Percentiles rank a stretch among this genome's conserved stretches.
phyloP scores from a whole-genome alignment of 257 asterid genomes.

The Nemophila menziesii region DNA sequence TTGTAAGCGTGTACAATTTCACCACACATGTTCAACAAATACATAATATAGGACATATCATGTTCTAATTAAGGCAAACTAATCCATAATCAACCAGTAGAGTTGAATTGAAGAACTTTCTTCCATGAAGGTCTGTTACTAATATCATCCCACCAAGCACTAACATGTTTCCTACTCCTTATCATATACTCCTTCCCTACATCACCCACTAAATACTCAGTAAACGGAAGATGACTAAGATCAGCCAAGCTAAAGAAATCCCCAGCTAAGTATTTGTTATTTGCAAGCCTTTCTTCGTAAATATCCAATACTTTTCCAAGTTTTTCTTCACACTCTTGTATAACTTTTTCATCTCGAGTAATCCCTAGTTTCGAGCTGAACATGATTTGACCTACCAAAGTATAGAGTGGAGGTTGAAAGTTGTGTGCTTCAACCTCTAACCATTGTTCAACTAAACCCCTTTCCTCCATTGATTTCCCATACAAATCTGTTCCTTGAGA shows the following conservation, averaged over 20 bases:
- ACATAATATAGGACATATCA: too few species aligned
- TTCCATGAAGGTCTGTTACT: conserved; percentile 39
- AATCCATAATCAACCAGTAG: too few species aligned
- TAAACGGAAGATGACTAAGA: conserved; percentile 34
- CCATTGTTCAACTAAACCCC: conserved; percentile 36
- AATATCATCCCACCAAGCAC: conserved; percentile 40
- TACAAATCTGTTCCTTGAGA: conserved; percentile 28
- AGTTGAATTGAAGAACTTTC: conserved; percentile 19
- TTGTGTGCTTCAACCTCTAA: conserved; percentile 34
- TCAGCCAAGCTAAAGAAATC: conserved; percentile 40
- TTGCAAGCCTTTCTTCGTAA: conserved; percentile 32
- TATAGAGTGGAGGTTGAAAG: conserved; percentile 31
- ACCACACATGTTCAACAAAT: too few species aligned
- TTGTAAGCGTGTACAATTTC: too few species aligned
- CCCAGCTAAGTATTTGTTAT: conserved; percentile 37
- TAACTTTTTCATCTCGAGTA: conserved; percentile 11
- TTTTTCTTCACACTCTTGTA: conserved; percentile 25
- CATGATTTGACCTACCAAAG: conserved; percentile 18
- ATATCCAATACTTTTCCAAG: conserved; percentile 29
- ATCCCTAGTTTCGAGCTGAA: conserved; percentile 20
- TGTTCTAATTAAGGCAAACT: too few species aligned
- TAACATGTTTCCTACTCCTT: conserved; percentile 33
- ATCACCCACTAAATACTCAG: conserved; percentile 17
- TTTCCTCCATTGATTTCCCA: conserved; percentile 24
- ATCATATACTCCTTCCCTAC: conserved; percentile 24